A percentile compares a stretch with the other conserved stretches of the same genome.
These are phyloP conservation scores for Diversispora eburnea DNA, from an alignment of 192 early-diverging fungal species.

Conservation along the genomic window DNA sequence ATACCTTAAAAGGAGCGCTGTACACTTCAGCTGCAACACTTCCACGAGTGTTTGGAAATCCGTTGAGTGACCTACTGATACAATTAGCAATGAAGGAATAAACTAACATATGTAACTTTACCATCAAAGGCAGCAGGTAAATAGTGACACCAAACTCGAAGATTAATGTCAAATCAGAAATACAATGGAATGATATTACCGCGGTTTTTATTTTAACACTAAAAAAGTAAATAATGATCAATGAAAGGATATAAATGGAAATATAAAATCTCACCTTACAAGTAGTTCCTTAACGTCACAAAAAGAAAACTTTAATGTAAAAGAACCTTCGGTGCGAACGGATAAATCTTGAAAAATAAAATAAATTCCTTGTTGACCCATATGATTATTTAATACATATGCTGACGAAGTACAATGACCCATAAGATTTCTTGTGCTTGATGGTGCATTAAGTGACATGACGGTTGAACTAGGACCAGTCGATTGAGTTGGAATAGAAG, in stretches of 20 bases:
- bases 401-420: conserved; percentile 67
- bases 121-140: no score
- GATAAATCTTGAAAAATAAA: conserved; percentile 81
- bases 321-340: conserved; percentile 70
- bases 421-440: conserved; percentile 61
- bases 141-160: no score
- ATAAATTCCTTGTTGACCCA: conserved; percentile 65
- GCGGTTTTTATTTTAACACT: background rate
- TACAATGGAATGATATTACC: no score
- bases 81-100: background rate
- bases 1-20: conserved; percentile 65
- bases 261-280: conserved; percentile 32
- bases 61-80: conserved; percentile 17
- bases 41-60: conserved; percentile 32
- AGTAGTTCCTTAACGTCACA: conserved; percentile 57
- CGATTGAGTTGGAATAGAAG: conserved; percentile 29
- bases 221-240: conserved; percentile 11
- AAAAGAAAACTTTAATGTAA: conserved; percentile 68
- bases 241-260: conserved; percentile 14
- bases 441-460: conserved; percentile 21
- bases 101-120: no score
- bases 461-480: conserved; percentile 16
- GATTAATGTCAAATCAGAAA: no score
- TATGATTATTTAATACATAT: conserved; percentile 59
- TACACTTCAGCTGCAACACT: conserved; percentile 48